Evolutionary conservation across 352 stramenopile species (phyloP), one percentile per base, ranked within the genome.

Genomic region (Thraustochytrium sp.): DNA sequence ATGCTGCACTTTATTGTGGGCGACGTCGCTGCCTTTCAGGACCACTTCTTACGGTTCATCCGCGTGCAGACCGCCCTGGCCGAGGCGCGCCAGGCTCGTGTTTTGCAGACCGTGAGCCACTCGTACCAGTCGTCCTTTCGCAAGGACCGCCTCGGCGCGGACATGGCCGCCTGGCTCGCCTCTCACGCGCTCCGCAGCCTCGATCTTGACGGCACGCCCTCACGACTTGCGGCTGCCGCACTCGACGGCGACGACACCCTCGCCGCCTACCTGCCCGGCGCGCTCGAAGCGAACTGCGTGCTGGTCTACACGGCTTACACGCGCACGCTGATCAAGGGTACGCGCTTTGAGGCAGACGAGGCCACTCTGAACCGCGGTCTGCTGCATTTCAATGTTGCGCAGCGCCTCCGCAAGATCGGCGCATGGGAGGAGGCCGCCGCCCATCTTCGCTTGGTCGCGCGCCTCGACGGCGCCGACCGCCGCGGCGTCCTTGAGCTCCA

Each of bases 361-460:
- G 59, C 59, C 13, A 31, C 42, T 2, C 16, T 62, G 1, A 77
- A 77, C 9, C 65, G 42, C 16, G 65, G 65, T 5, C 46, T 77
- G 8, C 26, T 77, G 29, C 65, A 77, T 26, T 77, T 77, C 4
- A 77, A 77, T 36, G 13, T 77, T 13, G 65, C 65, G 31, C 42
- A 77, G 65, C 65, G 65, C 23, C 26, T 77, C 8, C 29, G 42
- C n/a, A 11, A 72, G 13, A n/a, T 77, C 0, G 65, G 65, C 23
- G 65, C 65, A 34, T 72, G 36, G 37, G 11, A 75, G 0, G 29
- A 77, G 64, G 65, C 65, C 29, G 65, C 49, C 26, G 68, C 26
- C 26, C 65, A 77, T 26, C 49, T 77, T 18, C 40, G 64, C 21
- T 77, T 77, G 8, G 65, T 23, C 46, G 42, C 65, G 11, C 11